These are phyloP conservation scores for Karstenula rhodostoma DNA, from an alignment of 2,329 filamentous ascomycete species.

Conservation along the genomic window DNA sequence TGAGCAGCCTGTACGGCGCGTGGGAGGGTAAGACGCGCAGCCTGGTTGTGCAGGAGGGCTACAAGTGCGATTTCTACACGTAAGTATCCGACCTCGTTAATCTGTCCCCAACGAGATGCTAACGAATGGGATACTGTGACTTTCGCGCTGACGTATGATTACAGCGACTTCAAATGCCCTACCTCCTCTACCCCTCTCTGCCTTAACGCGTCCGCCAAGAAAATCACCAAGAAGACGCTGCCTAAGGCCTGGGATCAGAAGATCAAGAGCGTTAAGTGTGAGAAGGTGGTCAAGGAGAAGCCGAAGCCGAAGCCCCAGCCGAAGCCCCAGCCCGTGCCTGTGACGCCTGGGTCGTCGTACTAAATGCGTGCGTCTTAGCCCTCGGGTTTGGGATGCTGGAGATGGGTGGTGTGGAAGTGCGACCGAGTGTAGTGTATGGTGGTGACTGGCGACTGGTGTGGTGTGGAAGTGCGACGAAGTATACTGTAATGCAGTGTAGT, in stretches of 20 bases:
- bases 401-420: background rate
- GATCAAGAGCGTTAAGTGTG: conserved; percentile 19
- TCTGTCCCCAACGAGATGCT: background rate
- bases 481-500: background rate
- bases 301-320: conserved; percentile 1
- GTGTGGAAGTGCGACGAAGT: no score
- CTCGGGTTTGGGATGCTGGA: background rate
- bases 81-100: conserved; percentile 17
- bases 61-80: conserved; percentile 31
- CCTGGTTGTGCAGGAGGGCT: conserved; percentile 24
- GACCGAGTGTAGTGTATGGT: background rate
- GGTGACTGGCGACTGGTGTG: no score
- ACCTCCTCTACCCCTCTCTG: conserved; percentile 8
- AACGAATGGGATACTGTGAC: no score
- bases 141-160: background rate
- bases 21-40: conserved; percentile 28
- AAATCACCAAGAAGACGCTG: conserved; percentile 14
- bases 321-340: background rate
- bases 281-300: conserved; percentile 8
- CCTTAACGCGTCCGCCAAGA: conserved; percentile 6
- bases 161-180: conserved; percentile 15
- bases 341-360: background rate
- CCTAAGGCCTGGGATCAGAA: conserved; percentile 7
- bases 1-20: conserved; percentile 29
- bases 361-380: background rate